Evolutionary conservation across 768 basidiomycete genomes (phyloP), one percentile per base, ranked within the genome.

Genomic region (Lactarius evosmus): DNA sequence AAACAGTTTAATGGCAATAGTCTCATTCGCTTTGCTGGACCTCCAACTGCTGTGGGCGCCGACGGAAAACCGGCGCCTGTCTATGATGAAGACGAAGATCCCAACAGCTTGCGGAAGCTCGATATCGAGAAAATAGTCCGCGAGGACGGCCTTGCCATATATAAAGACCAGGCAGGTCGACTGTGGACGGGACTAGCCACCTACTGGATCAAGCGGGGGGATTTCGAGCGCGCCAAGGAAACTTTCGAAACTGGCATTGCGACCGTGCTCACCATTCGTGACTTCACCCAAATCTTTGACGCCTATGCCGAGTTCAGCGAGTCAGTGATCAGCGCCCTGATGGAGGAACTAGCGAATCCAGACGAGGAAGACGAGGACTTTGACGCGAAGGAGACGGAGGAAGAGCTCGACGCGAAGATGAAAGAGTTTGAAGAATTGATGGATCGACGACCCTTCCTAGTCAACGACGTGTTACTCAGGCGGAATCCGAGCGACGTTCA

Each of bases 251-350:
- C 84, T 27, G 97, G 95, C 16, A 82, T 98, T 67, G 81, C 84
- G 19, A 80, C 78, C 1, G 96, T 98, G 19, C 77, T 98, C 70
- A 98, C 96, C 1, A 88, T 98, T 68, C 85, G 95, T 36, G 97
- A 98, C 76, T 99, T 99, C 74, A 94, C 93, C 2, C 95, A 98
- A 74, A 94, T 98, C 60, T 98, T 98, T 70, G 96, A 98, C 71
- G 88, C 94, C 7, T 98, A 97, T 74, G 88, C 91, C 40, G 95
- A 98, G 70, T 98, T 97, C 72, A 86, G 87, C 62, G 95, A 98
- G 76, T 86, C 88, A 0, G 80, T 97, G 67, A 89, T 97, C 68
- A 89, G 86, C 60, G 90, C 91, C 0, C 76, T 98, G 74, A 96
- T 98, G 94, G 86, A 87, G 64, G 83, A 84, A 62, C 70, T 97